Base-by-base conservation (phyloP, 768 basidiomycete genomes). In the Exidia glandulosa region DNA sequence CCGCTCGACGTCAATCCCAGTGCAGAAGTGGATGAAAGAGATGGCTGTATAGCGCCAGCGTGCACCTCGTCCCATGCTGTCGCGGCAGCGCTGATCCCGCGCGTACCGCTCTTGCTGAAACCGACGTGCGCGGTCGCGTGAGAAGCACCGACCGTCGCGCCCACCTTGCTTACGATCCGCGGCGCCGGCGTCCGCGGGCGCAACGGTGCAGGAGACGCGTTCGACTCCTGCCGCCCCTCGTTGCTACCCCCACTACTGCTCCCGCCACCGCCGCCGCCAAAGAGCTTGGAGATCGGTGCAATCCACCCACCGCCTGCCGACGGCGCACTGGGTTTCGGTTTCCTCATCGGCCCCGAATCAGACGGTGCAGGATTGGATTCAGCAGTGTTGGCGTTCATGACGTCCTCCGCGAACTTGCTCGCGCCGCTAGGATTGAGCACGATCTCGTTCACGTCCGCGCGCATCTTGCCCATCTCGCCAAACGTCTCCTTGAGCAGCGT, bases 51-150 rank as follows among this genome's bases (percentile, higher is more conserved):
- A 23, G 31, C 50, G 36, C 30, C 25, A 19, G 36, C 34, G 73
- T 71, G 76, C 66, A 31, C 75, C 75, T 50, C 72, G 73, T 56
- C 30, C 34, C 9, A n/a, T 52, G 77, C 68, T 59, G 72, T 80
- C n/a, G n/a, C n/a, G n/a, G n/a, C n/a, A n/a, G n/a, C n/a, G 61
- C 81, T 74, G n/a, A 83, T 79, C 13, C 78, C 75, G 10, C 82
- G 88, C 1, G 81, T 73, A 3, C 89, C 87, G 2, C 50, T 54
- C 29, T 54, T 54, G 27, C 85, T 89, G 72, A 97, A 98, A 75
- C 96, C 94, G 59, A 99, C 95, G 61, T 94, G 96, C 65, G 98
- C 94, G 1, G 92, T 94, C 56, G 90, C 94, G 2, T 89, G 78
- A 25, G 90, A 90, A 10, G 96, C 91, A 12, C 88, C 85, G 32